Evolutionary conservation across 75 land plant species (phyloP).

Genomic region (Cryptomeria japonica): DNA sequence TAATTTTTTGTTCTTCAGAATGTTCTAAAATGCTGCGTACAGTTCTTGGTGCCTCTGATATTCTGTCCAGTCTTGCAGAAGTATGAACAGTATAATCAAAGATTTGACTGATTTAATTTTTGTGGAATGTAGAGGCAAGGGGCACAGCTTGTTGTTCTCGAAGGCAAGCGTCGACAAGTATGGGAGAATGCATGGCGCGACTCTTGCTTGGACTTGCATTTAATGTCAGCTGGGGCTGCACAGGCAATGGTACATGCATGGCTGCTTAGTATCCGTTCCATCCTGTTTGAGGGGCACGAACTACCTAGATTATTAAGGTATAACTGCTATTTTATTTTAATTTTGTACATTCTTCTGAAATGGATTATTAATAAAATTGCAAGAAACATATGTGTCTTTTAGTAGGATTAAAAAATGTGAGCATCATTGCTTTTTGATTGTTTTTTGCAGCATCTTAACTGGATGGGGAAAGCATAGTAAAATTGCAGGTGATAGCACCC

Average conservation of each 20-base stretch:
- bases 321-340: neutral
- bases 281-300: constrained; percentile 75
- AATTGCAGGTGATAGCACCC: constrained; percentile 82
- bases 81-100: neutral
- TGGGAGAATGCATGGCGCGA: constrained; percentile 91
- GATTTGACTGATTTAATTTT: neutral
- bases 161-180: constrained; percentile 81
- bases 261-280: constrained; percentile 74
- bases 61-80: neutral
- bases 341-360: neutral
- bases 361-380: neutral
- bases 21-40: neutral
- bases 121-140: constrained; percentile 63
- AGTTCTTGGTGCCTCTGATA: neutral
- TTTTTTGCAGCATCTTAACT: constrained; percentile 80
- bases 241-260: constrained; percentile 97
- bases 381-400: neutral
- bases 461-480: constrained; percentile 99
- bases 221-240: constrained; percentile 98
- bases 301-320: constrained; percentile 89
- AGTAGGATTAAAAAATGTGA: neutral
- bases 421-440: neutral
- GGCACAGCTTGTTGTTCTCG: constrained; percentile 90
- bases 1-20: neutral
- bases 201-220: constrained; percentile 90